Evolutionary conservation across 306 rosid species (phyloP).

Genomic region (Inga leiocalycina): DNA sequence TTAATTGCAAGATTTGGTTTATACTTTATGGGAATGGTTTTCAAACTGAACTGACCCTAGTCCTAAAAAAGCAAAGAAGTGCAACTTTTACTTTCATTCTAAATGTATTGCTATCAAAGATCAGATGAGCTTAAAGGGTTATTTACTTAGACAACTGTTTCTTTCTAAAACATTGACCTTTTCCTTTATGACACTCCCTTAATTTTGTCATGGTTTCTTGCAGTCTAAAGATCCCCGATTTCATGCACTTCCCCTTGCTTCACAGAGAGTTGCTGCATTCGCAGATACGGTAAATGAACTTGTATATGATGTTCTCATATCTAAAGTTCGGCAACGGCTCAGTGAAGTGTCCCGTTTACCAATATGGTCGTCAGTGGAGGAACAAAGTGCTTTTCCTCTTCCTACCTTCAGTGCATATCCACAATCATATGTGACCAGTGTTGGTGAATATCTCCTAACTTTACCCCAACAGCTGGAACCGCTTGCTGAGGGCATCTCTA

Average conservation of each 20-base stretch:
- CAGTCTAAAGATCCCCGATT: slow-evolving; percentile 99
- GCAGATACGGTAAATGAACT: slow-evolving; percentile 93
- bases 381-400: slow-evolving; percentile 79
- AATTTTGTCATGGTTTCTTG: slow-evolving; percentile 42
- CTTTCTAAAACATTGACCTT: background rate
- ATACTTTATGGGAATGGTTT: slow-evolving; percentile 1
- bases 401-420: slow-evolving; percentile 97
- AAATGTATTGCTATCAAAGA: background rate
- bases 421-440: slow-evolving; percentile 83
- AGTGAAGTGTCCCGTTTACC: slow-evolving; percentile 85
- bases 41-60: slow-evolving; percentile 6
- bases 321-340: slow-evolving; percentile 94
- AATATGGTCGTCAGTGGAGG: slow-evolving; percentile 90
- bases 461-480: slow-evolving; percentile 99
- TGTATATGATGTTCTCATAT: slow-evolving; percentile 96
- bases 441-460: slow-evolving; percentile 96
- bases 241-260: slow-evolving; percentile 92
- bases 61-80: background rate
- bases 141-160: slow-evolving; percentile 21
- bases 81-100: background rate
- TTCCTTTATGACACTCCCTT: slow-evolving; percentile 9
- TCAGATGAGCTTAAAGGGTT: background rate
- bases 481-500: slow-evolving; percentile 94
- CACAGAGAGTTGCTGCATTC: slow-evolving; percentile 96
- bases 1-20: background rate